Evolutionary conservation across 2,329 filamentous ascomycete genomes (phyloP).

Genomic region (Cercospora nicotianae): DNA sequence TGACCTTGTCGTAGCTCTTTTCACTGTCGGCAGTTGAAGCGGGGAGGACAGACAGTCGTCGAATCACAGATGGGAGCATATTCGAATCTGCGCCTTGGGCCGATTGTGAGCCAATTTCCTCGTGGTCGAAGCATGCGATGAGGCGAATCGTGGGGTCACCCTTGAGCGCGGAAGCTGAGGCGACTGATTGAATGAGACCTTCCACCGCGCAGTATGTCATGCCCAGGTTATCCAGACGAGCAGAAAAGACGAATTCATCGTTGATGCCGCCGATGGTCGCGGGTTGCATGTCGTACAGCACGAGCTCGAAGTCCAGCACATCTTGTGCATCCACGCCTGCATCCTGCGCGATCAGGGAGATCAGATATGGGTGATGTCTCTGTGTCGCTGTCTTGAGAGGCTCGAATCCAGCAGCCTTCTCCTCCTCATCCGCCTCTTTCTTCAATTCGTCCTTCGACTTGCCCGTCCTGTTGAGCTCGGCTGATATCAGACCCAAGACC

Average conservation of each 20-base stretch:
- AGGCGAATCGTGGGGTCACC: conserved; percentile 80
- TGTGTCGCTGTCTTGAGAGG: conserved; percentile 76
- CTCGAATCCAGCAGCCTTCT: conserved; percentile 56
- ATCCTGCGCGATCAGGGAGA: conserved; percentile 81
- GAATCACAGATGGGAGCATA: conserved; percentile 80
- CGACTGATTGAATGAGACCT: conserved; percentile 78
- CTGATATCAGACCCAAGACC: conserved; percentile 81
- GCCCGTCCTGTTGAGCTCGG: conserved; percentile 78
- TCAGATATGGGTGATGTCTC: conserved; percentile 83
- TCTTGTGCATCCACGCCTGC: conserved; percentile 68
- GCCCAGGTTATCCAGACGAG: conserved; percentile 91
- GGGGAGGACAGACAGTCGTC: conserved; percentile 79
- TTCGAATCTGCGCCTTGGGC: conserved; percentile 94
- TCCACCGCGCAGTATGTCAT: conserved; percentile 93
- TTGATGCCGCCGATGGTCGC: conserved; percentile 84
- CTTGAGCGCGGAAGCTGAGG: conserved; percentile 64
- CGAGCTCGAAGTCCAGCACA: conserved; percentile 89
- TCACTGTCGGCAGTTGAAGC: conserved; percentile 58
- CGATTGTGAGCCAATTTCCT: conserved; percentile 90
- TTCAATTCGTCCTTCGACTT: conserved; percentile 53
- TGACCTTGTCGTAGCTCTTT: conserved; percentile 63
- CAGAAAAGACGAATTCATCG: conserved; percentile 93
- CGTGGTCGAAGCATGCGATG: conserved; percentile 95
- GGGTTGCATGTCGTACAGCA: conserved; percentile 96
- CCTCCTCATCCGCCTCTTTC: conserved; percentile 43